Conservation (phyloP, 192 early-diverging fungal species). For the Fimicolochytrium jonesii region DNA sequence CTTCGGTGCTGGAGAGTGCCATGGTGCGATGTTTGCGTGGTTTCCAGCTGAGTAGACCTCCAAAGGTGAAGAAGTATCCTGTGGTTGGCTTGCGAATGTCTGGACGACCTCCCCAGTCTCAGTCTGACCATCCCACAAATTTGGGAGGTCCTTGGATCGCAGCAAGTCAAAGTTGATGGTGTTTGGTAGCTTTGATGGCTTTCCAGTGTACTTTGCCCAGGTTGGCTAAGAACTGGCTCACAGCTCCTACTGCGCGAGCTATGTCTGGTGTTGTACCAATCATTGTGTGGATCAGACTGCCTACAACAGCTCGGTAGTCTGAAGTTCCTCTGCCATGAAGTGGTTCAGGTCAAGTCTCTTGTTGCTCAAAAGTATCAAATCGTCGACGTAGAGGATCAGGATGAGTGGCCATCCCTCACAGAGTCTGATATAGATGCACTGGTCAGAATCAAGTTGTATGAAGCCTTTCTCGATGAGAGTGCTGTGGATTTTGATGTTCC, state of each 20-base stretch:
- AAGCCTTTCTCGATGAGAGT: too few relatives aligned
- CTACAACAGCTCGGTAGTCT: slow-evolving; percentile 22
- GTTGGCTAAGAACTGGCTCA: slow-evolving; percentile 3
- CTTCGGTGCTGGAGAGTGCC: slow-evolving; percentile 22
- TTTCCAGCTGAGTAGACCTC: slow-evolving; percentile 10
- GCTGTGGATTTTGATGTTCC: too few relatives aligned
- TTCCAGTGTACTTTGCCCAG: neutral
- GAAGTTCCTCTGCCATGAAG: too few relatives aligned
- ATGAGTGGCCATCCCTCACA: too few relatives aligned
- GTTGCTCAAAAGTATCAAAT: too few relatives aligned
- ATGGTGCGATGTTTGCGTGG: slow-evolving; percentile 9
- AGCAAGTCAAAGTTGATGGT: too few relatives aligned
- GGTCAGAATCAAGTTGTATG: too few relatives aligned
- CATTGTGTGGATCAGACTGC: slow-evolving; percentile 14
- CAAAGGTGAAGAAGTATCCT: slow-evolving; percentile 30
- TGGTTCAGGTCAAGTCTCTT: too few relatives aligned
- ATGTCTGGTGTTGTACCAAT: slow-evolving; percentile 1
- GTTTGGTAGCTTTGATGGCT: slow-evolving; percentile 18
- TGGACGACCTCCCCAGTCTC: slow-evolving; percentile 39
- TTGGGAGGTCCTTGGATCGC: neutral
- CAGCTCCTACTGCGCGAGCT: neutral
- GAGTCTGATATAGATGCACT: too few relatives aligned
- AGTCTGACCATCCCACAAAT: slow-evolving; percentile 27
- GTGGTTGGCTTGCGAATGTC: slow-evolving; percentile 27
- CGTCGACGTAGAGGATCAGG: too few relatives aligned